Percentiles rank a stretch among this genome's conserved stretches.
phyloP scores from a whole-genome alignment of 805 yeast species.

The Myxozyma neotropica region DNA sequence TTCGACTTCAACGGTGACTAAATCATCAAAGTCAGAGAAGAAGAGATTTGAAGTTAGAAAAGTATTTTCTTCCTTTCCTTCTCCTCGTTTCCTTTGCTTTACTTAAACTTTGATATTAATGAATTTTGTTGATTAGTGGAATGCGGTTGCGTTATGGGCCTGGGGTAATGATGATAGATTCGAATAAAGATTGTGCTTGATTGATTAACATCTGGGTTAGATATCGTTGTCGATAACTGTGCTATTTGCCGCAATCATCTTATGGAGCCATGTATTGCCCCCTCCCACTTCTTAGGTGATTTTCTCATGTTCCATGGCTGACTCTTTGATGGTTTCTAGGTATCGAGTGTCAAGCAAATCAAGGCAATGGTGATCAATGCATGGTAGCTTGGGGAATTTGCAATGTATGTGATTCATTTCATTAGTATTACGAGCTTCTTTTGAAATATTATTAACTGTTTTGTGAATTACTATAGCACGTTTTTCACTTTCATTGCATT shows the following conservation, averaged over 20 bases:
- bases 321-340: slow-evolving; percentile 20
- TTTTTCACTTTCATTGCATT: slow-evolving; percentile 98
- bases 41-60: slow-evolving; percentile 90
- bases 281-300: too few species aligned
- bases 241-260: slow-evolving; percentile 97
- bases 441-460: neutral
- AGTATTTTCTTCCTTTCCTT: slow-evolving; percentile 35
- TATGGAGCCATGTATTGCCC: slow-evolving; percentile 98
- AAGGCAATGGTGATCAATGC: slow-evolving; percentile 72
- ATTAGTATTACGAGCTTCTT: too few species aligned
- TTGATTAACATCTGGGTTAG: slow-evolving; percentile 38
- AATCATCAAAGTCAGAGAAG: slow-evolving; percentile 46
- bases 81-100: neutral
- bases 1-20: too few species aligned
- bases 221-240: slow-evolving; percentile 90
- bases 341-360: slow-evolving; percentile 88
- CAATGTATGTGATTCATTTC: slow-evolving; percentile 48
- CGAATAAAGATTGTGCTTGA: neutral
- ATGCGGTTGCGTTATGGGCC: slow-evolving; percentile 99
- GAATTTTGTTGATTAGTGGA: slow-evolving; percentile 56
- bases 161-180: slow-evolving; percentile 54
- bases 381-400: slow-evolving; percentile 97
- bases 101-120: neutral
- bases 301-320: too few species aligned
- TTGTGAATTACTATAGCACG: slow-evolving; percentile 54